Conservation (phyloP, 805 yeast genomes). For the Dipodascus albidus region DNA sequence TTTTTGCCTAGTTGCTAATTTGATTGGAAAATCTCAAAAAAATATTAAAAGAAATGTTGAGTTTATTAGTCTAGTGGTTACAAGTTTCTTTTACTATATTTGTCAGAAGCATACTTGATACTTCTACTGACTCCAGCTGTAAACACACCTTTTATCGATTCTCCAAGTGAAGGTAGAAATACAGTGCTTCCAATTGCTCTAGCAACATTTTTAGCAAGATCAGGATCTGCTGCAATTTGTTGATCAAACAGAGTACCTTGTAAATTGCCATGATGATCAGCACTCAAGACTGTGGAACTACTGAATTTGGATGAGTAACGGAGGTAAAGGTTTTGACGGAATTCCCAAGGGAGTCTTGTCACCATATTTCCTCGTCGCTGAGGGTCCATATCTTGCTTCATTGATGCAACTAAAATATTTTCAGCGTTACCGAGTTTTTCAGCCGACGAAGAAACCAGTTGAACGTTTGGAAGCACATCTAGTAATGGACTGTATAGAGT, state of each 20-base stretch:
- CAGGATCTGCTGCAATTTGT: constrained; percentile 33
- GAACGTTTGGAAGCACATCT: constrained; percentile 30
- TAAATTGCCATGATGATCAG: constrained; percentile 2
- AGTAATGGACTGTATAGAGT: constrained; percentile 61
- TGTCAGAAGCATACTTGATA: constrained; percentile 64
- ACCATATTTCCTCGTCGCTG: constrained; percentile 33
- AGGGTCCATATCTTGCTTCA: constrained; percentile 26
- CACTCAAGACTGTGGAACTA: background rate
- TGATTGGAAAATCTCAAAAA: too few relatives aligned
- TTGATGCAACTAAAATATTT: constrained; percentile 18
- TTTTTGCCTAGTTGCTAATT: too few relatives aligned
- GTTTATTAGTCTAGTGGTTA: too few relatives aligned
- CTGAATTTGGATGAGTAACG: constrained; percentile 12
- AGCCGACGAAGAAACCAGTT: constrained; percentile 13
- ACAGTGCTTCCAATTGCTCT: constrained; percentile 45
- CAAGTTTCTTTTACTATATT: constrained; percentile 30
- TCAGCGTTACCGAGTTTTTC: constrained; percentile 15
- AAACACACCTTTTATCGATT: constrained; percentile 69
- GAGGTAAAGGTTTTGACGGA: constrained; percentile 31
- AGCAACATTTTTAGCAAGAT: constrained; percentile 27
- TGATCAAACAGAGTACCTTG: constrained; percentile 28
- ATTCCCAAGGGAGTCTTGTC: constrained; percentile 37
- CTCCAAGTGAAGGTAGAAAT: constrained; percentile 53
- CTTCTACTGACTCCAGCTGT: constrained; percentile 78
- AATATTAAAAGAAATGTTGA: too few relatives aligned